Evolutionary conservation across 2,329 filamentous ascomycete species (phyloP).

Genomic region (Fusarium tricinctum): DNA sequence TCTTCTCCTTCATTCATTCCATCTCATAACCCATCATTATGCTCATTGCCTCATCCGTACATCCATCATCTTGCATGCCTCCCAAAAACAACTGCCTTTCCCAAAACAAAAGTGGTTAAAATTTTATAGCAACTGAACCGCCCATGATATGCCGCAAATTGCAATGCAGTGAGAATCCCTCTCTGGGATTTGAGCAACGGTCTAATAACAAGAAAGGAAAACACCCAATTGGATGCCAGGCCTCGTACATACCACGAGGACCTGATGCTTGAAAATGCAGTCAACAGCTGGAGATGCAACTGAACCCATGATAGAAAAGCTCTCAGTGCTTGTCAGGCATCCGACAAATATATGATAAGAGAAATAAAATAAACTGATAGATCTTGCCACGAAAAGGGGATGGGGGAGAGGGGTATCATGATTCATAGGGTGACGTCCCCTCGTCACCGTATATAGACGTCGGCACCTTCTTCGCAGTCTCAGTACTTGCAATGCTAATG

Average conservation of each 20-base stretch:
- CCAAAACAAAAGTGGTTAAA: constrained; percentile 27
- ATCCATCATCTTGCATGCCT: constrained; percentile 34
- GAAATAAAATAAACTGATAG: constrained; percentile 28
- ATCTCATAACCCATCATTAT: constrained; percentile 37
- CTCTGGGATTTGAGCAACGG: constrained; percentile 34
- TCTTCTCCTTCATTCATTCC: constrained; percentile 27
- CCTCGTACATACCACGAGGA: constrained; percentile 12
- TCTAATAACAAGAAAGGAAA: constrained; percentile 45
- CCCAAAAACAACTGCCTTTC: constrained; percentile 24
- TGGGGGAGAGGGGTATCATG: constrained; percentile 47
- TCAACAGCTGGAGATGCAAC: constrained; percentile 38
- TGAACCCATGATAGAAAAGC: constrained; percentile 27
- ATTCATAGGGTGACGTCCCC: constrained; percentile 46
- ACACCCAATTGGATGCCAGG: constrained; percentile 30
- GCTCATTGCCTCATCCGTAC: constrained; percentile 39
- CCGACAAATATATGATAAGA: constrained; percentile 40
- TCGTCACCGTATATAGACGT: constrained; percentile 55
- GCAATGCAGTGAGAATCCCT: constrained; percentile 30
- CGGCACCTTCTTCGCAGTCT: constrained; percentile 72
- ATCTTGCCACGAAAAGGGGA: constrained; percentile 35
- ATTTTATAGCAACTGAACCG: constrained; percentile 38
- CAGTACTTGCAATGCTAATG: constrained; percentile 72
- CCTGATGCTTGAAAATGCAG: constrained; percentile 36
- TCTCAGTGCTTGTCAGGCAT: constrained; percentile 37
- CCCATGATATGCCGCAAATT: constrained; percentile 37